These are phyloP conservation scores for Kodamaea kakaduensis DNA, from an alignment of 805 yeast genomes.

Conservation along the genomic window DNA sequence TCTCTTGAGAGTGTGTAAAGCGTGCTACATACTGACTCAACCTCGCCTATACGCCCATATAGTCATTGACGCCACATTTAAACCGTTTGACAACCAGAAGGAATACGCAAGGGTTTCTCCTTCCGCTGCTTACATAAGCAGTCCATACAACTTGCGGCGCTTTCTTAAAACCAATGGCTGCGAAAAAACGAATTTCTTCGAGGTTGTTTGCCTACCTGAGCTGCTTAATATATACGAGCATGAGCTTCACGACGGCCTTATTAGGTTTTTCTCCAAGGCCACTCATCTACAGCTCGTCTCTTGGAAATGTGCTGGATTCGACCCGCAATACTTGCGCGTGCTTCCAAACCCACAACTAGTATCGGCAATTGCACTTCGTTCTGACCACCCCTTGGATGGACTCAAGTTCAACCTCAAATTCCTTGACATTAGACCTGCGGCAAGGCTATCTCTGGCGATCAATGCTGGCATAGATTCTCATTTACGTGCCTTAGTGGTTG, in stretches of 20 bases:
- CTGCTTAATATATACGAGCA: conserved; percentile 35
- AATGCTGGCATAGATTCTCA: neutral
- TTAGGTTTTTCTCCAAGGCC: conserved; percentile 23
- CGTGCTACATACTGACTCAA: conserved; percentile 27
- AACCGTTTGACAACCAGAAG: conserved; percentile 27
- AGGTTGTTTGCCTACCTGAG: conserved; percentile 39
- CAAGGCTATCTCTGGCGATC: conserved; percentile 9
- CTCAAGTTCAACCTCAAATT: conserved; percentile 24
- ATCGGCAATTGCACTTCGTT: conserved; percentile 24
- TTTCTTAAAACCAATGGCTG: conserved; percentile 19
- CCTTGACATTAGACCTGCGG: conserved; percentile 33
- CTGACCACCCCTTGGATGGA: conserved; percentile 16
- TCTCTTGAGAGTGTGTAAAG: conserved; percentile 26
- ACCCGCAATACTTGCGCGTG: conserved; percentile 22
- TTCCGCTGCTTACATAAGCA: conserved; percentile 28
- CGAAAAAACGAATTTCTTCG: conserved; percentile 20
- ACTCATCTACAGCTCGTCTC: conserved; percentile 24
- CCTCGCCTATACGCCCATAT: conserved; percentile 37
- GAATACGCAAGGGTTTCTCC: conserved; percentile 17
- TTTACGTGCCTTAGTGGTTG: conserved; percentile 1
- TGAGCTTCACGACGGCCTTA: conserved; percentile 23
- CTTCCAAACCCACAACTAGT: conserved; percentile 28
- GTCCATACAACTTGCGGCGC: conserved; percentile 36
- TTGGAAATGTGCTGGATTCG: conserved; percentile 32
- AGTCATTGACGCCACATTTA: conserved; percentile 35